Evolutionary conservation across 768 basidiomycete species (phyloP).

Genomic region (Collybia sordida): DNA sequence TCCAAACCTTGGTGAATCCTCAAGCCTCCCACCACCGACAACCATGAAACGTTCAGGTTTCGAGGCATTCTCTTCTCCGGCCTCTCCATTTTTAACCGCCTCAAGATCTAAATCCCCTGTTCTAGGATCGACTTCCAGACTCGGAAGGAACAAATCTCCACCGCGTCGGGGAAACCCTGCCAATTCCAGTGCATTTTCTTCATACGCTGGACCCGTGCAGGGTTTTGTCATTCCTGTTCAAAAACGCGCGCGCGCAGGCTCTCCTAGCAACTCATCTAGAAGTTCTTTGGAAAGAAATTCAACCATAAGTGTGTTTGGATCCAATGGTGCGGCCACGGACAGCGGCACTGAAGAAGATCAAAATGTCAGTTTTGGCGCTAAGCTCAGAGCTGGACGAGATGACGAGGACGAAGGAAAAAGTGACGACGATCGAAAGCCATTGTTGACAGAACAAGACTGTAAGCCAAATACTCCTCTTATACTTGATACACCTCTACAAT

Average conservation of each 20-base stretch:
- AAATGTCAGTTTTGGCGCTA: slow-evolving; percentile 58
- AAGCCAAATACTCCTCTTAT: slow-evolving; percentile 16
- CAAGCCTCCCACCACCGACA: slow-evolving; percentile 19
- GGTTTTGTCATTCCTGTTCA: slow-evolving; percentile 49
- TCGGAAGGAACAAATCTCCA: slow-evolving; percentile 56
- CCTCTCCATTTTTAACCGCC: slow-evolving; percentile 28
- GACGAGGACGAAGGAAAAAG: slow-evolving; percentile 51
- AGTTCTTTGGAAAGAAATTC: slow-evolving; percentile 44
- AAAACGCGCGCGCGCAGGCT: slow-evolving; percentile 56
- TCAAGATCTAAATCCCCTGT: slow-evolving; percentile 56
- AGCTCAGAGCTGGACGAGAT: slow-evolving; percentile 60
- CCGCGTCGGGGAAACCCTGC: slow-evolving; percentile 41
- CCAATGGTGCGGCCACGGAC: slow-evolving; percentile 29
- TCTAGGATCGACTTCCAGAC: slow-evolving; percentile 38
- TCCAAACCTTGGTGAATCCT: slow-evolving; percentile 15
- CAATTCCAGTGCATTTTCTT: slow-evolving; percentile 55
- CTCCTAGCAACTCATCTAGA: slow-evolving; percentile 43
- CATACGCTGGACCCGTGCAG: slow-evolving; percentile 54
- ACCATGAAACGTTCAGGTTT: slow-evolving; percentile 33
- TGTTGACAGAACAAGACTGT: slow-evolving; percentile 71
- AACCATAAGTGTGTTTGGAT: slow-evolving; percentile 21
- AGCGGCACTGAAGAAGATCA: slow-evolving; percentile 42
- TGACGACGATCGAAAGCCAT: slow-evolving; percentile 49
- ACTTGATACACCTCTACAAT: background rate
- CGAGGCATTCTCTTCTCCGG: slow-evolving; percentile 28